Conservation (phyloP, 2,329 filamentous ascomycete species). For the Fusarium abutilonis region DNA sequence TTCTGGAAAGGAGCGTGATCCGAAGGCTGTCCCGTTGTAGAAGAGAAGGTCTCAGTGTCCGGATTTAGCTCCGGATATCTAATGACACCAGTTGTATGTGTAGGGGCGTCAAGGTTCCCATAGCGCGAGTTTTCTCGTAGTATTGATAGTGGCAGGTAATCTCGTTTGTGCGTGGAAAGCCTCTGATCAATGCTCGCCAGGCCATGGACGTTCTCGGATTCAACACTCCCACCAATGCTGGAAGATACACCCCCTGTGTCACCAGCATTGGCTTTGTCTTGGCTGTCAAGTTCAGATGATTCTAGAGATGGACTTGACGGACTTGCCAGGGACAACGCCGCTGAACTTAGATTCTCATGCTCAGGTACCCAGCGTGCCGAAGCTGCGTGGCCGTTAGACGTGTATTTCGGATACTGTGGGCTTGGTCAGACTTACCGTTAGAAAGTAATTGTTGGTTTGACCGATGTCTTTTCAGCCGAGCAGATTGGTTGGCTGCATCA, state of each 20-base stretch:
- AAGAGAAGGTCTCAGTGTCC: background rate
- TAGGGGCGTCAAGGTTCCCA: slow-evolving; percentile 4
- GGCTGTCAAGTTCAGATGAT: background rate
- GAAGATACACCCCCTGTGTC: slow-evolving; percentile 12
- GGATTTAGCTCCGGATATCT: background rate
- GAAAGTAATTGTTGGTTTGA: slow-evolving; percentile 22
- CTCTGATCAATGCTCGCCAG: slow-evolving; percentile 3
- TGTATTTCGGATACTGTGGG: background rate
- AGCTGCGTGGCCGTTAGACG: slow-evolving; percentile 9
- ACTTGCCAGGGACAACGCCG: background rate
- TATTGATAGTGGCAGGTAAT: slow-evolving; percentile 1
- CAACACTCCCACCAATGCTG: slow-evolving; percentile 2
- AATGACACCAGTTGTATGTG: background rate
- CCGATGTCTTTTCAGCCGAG: slow-evolving; percentile 18
- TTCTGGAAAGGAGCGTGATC: background rate
- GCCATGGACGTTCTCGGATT: background rate
- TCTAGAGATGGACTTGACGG: background rate
- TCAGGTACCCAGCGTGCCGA: background rate
- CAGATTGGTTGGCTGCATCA: slow-evolving; percentile 11
- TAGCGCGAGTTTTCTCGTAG: background rate
- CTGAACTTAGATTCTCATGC: background rate
- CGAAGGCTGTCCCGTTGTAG: background rate
- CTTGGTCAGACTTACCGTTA: background rate
- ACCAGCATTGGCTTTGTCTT: slow-evolving; percentile 1
- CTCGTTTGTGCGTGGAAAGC: background rate